A percentile compares a stretch with the other conserved stretches of the same genome.
phyloP scores from a whole-genome alignment of 129 eudicot species.

The Artemisia tridentata region DNA sequence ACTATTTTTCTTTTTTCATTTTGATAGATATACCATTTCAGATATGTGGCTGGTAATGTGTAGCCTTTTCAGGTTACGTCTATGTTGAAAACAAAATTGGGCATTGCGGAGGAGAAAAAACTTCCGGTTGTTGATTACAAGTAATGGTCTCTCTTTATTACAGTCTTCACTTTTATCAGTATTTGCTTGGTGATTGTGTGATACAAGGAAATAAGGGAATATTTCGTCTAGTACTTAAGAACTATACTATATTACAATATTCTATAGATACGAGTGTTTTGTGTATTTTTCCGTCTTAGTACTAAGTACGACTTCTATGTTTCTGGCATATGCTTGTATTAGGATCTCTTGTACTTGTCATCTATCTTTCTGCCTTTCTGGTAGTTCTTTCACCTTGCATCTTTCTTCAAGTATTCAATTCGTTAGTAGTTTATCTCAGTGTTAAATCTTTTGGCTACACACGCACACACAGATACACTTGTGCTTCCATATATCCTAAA shows the following conservation, averaged over 20 bases:
- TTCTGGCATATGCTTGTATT: not conserved
- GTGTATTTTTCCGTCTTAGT: not conserved
- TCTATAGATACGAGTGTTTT: not conserved
- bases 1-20: constrained; percentile 1
- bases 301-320: not conserved
- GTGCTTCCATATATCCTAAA: too few relatives aligned
- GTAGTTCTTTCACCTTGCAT: constrained; percentile 32
- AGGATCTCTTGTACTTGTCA: constrained; percentile 32
- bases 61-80: constrained; percentile 66
- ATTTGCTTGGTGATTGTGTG: not conserved
- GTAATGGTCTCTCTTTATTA: constrained; percentile 36
- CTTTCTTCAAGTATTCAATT: too few relatives aligned
- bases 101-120: constrained; percentile 55
- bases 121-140: constrained; percentile 91
- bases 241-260: not conserved
- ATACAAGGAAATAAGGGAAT: too few relatives aligned
- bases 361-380: constrained; percentile 53
- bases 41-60: constrained; percentile 29
- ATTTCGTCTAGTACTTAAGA: constrained; percentile 28
- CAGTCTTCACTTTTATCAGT: not conserved
- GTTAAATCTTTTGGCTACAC: too few relatives aligned
- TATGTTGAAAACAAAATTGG: constrained; percentile 78
- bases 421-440: too few relatives aligned
- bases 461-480: too few relatives aligned
- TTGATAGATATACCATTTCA: constrained; percentile 22